Base-by-base conservation (phyloP, 768 basidiomycete species). In the Pluteus cervinus region DNA sequence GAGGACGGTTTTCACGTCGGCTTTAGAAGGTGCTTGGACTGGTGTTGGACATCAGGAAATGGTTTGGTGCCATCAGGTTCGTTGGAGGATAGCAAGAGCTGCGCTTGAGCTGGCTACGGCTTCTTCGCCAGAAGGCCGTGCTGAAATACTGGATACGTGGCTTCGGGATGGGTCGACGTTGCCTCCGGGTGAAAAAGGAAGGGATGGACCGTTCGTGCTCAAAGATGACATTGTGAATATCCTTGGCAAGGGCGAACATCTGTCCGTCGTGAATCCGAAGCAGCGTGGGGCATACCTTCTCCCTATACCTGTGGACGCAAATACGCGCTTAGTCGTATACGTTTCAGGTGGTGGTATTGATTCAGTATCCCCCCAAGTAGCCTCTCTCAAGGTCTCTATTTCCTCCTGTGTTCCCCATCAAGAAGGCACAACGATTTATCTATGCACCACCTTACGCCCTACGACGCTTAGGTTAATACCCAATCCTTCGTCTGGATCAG, bases 1-100 rank as follows among this genome's bases (percentile, higher is more conserved):
- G 28, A 68, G 70, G 25, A 82, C 81, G 1, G 68, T 93, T 4
- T 94, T 96, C 53, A 86, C 90, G 1, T 86, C 86, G 22, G 83
- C 81, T 1, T 64, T 98, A 17, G 86, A 93, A 33, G 88, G 89
- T n/a, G 76, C 82, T 2, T 94, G 92, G 87, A 89, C 93, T 2
- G 89, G 90, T 2, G 87, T 97, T 4, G 94, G 93, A 17, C 96
- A 99, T 56, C 80, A 80, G 28, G 93, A 88, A 42, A 93, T 97
- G 77, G 90, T 98, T 4, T 99, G 96, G 96, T 98, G 96, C 54
- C 89, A 97, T 58, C 96, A 99, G 60, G 81, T 97, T 7, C 82
- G 96, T 26, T 89, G 84, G 85, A 75, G 80, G 16, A 67, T 94
- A 23, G 92, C 92, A 11, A 71, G 87, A 36, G 76, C 80, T 14